Conservation (phyloP, 192 early-diverging fungal species). For the Rhizophagus sp. region DNA sequence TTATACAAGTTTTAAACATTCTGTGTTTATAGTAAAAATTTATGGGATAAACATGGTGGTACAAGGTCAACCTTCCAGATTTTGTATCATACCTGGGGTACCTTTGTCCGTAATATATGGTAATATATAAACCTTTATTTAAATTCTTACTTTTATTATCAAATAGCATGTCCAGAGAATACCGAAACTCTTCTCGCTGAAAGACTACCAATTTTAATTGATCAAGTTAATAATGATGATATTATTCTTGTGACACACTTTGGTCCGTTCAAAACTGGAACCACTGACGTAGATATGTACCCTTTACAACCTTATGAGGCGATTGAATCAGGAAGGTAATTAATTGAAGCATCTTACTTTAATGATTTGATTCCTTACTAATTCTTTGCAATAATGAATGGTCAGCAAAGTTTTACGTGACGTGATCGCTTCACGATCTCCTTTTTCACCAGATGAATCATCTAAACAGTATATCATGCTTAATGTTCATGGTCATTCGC, state of each 20-base stretch:
- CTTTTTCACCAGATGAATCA: background rate
- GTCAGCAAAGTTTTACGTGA: constrained; percentile 1
- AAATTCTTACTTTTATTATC: background rate
- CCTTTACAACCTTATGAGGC: background rate
- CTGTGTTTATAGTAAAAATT: too few species aligned
- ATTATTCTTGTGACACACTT: constrained; percentile 28
- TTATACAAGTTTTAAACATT: too few species aligned
- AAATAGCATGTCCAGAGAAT: constrained; percentile 17
- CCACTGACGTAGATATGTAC: constrained; percentile 17
- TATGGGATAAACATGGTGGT: too few species aligned
- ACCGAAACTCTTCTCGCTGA: constrained; percentile 7
- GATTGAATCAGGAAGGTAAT: constrained; percentile 23
- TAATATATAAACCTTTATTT: background rate
- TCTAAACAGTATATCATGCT: background rate
- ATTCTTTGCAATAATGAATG: background rate
- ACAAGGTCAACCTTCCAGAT: too few species aligned
- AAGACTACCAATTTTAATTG: constrained; percentile 18
- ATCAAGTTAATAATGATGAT: constrained; percentile 15
- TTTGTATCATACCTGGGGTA: too few species aligned
- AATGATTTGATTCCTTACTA: background rate
- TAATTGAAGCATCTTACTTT: background rate
- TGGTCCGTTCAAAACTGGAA: constrained; percentile 14
- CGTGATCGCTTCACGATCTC: background rate
- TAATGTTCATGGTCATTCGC: constrained; percentile 29
- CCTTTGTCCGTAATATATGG: too few species aligned